phyloP scores from a whole-genome alignment of 2,329 filamentous ascomycete genomes.

The Atkinsonella texensis region DNA sequence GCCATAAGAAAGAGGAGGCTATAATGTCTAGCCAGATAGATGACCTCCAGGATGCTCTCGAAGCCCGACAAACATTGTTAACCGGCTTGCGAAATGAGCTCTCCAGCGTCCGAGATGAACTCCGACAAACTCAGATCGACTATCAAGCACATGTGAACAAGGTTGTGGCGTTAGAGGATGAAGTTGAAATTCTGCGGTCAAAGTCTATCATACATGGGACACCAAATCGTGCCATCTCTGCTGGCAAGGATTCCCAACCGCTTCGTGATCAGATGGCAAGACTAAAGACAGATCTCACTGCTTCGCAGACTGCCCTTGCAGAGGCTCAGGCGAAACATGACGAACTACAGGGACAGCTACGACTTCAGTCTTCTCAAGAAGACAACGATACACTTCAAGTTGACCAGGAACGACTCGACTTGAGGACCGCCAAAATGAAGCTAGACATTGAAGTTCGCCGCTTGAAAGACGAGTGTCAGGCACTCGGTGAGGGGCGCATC shows the following conservation, averaged over 20 bases:
- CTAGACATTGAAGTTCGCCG: slow-evolving; percentile 56
- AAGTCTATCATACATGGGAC: slow-evolving; percentile 5
- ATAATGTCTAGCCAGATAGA: slow-evolving; percentile 61
- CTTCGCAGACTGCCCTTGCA: slow-evolving; percentile 41
- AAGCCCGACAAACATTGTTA: slow-evolving; percentile 51
- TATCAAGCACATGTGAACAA: slow-evolving; percentile 52
- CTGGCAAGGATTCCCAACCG: slow-evolving; percentile 47
- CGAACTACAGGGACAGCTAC: slow-evolving; percentile 50
- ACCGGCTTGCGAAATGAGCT: slow-evolving; percentile 56
- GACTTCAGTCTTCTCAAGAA: slow-evolving; percentile 40
- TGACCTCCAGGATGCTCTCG: slow-evolving; percentile 59
- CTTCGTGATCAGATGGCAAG: slow-evolving; percentile 52
- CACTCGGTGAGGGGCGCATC: slow-evolving; percentile 43
- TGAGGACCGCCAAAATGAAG: slow-evolving; percentile 55
- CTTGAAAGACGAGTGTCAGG: slow-evolving; percentile 50
- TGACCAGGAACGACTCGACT: slow-evolving; percentile 57
- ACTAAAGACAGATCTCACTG: slow-evolving; percentile 47
- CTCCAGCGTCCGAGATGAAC: slow-evolving; percentile 52
- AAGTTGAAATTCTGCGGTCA: slow-evolving; percentile 58
- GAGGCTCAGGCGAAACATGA: slow-evolving; percentile 54
- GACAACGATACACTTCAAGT: slow-evolving; percentile 47
- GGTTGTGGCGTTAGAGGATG: slow-evolving; percentile 58
- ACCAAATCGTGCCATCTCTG: slow-evolving; percentile 36
- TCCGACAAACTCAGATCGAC: slow-evolving; percentile 55
- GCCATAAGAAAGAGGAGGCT: slow-evolving; percentile 60